Evolutionary conservation across 495 filamentous ascomycete species (phyloP).

Genomic region (Aspergillus nidulans): DNA sequence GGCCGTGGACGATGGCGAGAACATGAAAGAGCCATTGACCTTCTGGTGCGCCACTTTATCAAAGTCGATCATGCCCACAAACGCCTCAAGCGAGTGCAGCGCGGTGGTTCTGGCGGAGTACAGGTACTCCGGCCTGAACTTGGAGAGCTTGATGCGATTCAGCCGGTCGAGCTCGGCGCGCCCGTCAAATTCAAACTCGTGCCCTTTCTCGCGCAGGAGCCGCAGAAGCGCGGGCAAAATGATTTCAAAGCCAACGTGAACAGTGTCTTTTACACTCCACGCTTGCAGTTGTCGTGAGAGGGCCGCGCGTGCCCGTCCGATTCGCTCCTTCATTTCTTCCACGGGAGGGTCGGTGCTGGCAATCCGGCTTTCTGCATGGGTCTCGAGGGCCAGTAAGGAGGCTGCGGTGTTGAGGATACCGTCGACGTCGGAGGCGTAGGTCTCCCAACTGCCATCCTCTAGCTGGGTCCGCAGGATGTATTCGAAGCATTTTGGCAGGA

Average conservation of each 20-base stretch:
- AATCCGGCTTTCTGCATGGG: not conserved
- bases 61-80: constrained; percentile 42
- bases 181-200: no score
- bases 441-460: constrained; percentile 18
- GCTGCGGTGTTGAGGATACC: constrained; percentile 17
- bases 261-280: no score
- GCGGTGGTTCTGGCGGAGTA: constrained; percentile 28
- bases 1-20: constrained; percentile 46
- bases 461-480: constrained; percentile 16
- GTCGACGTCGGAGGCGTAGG: constrained; percentile 14
- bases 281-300: no score
- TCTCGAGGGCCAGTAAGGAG: constrained; percentile 18
- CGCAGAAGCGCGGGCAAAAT: not conserved
- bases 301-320: no score
- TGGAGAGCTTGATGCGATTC: constrained; percentile 17
- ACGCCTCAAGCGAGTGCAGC: constrained; percentile 46
- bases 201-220: not conserved
- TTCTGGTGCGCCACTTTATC: constrained; percentile 41
- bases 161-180: no score
- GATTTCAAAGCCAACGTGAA: constrained; percentile 37
- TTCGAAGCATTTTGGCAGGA: constrained; percentile 23
- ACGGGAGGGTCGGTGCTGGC: no score
- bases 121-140: constrained; percentile 23
- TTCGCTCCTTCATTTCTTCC: no score
- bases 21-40: constrained; percentile 40